Base-by-base conservation (phyloP, 805 yeast genomes). In the Ogataea pini region DNA sequence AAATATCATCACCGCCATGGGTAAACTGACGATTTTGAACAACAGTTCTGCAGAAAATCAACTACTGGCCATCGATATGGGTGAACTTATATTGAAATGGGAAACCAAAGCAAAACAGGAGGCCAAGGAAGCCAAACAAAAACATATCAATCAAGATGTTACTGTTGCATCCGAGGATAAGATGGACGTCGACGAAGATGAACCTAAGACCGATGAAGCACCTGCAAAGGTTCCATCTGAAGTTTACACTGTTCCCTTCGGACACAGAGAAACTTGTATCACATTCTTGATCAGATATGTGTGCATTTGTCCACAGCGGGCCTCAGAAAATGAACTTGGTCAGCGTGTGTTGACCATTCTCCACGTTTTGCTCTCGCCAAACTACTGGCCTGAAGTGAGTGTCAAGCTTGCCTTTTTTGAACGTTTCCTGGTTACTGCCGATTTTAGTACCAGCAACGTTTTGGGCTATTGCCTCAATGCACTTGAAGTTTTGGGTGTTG, bases 1-100 rank as follows among this genome's bases (percentile, higher is more conserved):
- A 2, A 88, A 86, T 56, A 87, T 92, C 47, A 87, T 94, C 44
- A 81, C 91, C 3, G 96, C 96, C 1, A 87, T 94, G 90, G 96
- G 96, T 13, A 89, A 90, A 60, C 72, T 94, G 44, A 86, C 95
- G 0, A 81, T 89, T 42, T 71, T 83, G 59, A 82, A 90, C 4
- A 87, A 85, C 57, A 83, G 94, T 3, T 83, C 89, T 1, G 62
- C 82, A 18, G 97, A 92, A 52, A 88, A 86, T 57, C 97, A 90
- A 62, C 74, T 80, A 0, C 69, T 92, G 51, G 96, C 97, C 0
- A 86, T 92, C 50, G 98, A 92, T 55, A 69, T 94, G 48, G 95
- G 96, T 0, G 96, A 89, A 48, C 67, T 92, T 50, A 82, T 94
- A 46, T 71, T 90, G 50, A 79, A 79, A 40, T 94, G 99, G 99